These are phyloP conservation scores for Friedmanniomyces endolithicus DNA, from an alignment of 495 filamentous ascomycete species.

Conservation along the genomic window DNA sequence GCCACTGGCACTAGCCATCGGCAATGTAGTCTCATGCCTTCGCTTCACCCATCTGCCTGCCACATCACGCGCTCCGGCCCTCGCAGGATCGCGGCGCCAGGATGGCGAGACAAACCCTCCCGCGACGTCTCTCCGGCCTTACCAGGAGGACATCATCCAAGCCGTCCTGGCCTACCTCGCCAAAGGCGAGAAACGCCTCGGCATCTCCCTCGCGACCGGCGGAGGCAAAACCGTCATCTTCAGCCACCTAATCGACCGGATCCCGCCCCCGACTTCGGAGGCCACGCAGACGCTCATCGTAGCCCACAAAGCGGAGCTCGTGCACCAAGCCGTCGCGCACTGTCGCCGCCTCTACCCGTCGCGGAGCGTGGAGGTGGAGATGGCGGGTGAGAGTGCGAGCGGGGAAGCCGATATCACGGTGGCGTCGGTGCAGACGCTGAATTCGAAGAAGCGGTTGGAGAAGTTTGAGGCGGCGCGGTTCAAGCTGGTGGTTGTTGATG, in stretches of 20 bases:
- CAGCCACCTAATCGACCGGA: slow-evolving; percentile 78
- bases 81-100: not conserved
- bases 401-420: slow-evolving; percentile 84
- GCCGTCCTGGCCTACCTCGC: slow-evolving; percentile 61
- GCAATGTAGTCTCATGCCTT: too few relatives aligned
- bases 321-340: slow-evolving; percentile 82
- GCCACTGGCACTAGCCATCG: too few relatives aligned
- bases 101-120: not conserved
- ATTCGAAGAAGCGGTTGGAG: slow-evolving; percentile 54
- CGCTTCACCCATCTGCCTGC: too few relatives aligned
- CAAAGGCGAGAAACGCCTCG: slow-evolving; percentile 67
- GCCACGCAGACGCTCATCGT: slow-evolving; percentile 79
- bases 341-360: slow-evolving; percentile 68
- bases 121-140: slow-evolving; percentile 26
- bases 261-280: slow-evolving; percentile 42
- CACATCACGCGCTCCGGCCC: too few relatives aligned
- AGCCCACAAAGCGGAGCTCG: slow-evolving; percentile 85
- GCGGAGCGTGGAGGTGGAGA: slow-evolving; percentile 74
- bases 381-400: slow-evolving; percentile 61
- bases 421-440: slow-evolving; percentile 76
- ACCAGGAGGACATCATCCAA: slow-evolving; percentile 55
- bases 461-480: slow-evolving; percentile 72
- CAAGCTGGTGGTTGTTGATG: slow-evolving; percentile 90
- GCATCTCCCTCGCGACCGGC: slow-evolving; percentile 83
- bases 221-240: slow-evolving; percentile 96